Evolutionary conservation across 1,284 basidiomycete species (phyloP).

Genomic region (Tilletia indica): DNA sequence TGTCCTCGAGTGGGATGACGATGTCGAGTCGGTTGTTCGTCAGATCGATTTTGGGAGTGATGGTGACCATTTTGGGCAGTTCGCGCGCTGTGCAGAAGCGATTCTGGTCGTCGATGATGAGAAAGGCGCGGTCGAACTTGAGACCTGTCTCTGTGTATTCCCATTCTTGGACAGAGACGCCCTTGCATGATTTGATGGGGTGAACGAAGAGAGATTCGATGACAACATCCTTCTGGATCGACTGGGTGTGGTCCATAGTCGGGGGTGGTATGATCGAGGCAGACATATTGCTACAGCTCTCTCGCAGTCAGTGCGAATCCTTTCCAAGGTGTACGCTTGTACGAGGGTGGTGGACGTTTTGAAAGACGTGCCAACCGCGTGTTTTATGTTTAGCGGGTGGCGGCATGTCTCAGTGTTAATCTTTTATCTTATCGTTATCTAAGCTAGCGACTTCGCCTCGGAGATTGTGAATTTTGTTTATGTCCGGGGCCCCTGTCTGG

Average conservation of each 20-base stretch:
- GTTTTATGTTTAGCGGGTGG: too few relatives aligned
- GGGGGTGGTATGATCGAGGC: neutral
- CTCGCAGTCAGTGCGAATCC: too few relatives aligned
- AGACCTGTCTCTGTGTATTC: conserved; percentile 37
- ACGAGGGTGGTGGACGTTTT: too few relatives aligned
- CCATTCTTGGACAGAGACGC: conserved; percentile 37
- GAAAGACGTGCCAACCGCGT: too few relatives aligned
- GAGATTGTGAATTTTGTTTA: too few relatives aligned
- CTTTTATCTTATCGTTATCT: too few relatives aligned
- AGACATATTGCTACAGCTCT: neutral
- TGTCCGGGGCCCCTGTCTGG: too few relatives aligned
- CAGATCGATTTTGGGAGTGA: conserved; percentile 35
- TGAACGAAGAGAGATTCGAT: conserved; percentile 33
- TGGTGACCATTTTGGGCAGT: conserved; percentile 47
- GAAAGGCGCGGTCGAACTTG: conserved; percentile 46
- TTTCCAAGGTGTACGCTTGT: too few relatives aligned
- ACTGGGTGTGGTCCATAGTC: conserved; percentile 28
- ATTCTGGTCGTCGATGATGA: conserved; percentile 43
- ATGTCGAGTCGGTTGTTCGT: conserved; percentile 33
- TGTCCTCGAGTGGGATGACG: conserved; percentile 37
- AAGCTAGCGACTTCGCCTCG: too few relatives aligned
- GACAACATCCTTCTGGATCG: conserved; percentile 28
- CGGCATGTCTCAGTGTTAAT: too few relatives aligned
- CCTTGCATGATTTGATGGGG: conserved; percentile 50
- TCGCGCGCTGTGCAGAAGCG: conserved; percentile 48